phyloP scores from a whole-genome alignment of 805 yeast species.

The Clavispora phyllophila region DNA sequence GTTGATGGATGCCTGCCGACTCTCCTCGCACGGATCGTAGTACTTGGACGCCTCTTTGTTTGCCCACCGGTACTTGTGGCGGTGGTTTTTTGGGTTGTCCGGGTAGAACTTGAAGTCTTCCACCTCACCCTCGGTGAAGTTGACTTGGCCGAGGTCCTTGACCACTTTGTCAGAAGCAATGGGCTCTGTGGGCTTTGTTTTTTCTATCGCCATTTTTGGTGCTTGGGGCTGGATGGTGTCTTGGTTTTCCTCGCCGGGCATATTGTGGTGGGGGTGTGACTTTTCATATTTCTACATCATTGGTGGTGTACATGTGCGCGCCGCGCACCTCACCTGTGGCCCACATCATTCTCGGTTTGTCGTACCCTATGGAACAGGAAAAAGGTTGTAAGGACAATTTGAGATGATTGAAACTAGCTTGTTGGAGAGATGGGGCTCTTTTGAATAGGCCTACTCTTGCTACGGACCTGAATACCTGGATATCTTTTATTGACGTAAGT shows the following conservation, averaged over 20 bases:
- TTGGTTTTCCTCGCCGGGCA: not conserved
- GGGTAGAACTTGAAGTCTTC: conserved; percentile 71
- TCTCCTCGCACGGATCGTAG: conserved; percentile 91
- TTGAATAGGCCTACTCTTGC: too few species aligned
- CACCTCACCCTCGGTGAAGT: conserved; percentile 50
- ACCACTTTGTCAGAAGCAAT: conserved; percentile 21
- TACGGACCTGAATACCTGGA: too few species aligned
- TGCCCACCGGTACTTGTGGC: conserved; percentile 64
- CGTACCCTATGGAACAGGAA: too few species aligned
- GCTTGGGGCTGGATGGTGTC: not conserved
- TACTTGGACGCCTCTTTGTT: conserved; percentile 76
- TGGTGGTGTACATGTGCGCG: not conserved
- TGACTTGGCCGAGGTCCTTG: conserved; percentile 39
- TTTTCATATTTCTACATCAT: not conserved
- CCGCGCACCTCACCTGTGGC: not conserved
- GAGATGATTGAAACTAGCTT: too few species aligned
- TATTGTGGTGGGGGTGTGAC: not conserved
- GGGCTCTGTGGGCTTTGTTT: not conserved
- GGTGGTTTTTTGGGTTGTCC: conserved; percentile 73
- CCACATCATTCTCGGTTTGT: too few species aligned
- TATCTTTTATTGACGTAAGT: not conserved
- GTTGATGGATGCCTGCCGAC: conserved; percentile 78
- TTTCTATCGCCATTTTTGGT: not conserved
- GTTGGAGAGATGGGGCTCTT: too few species aligned
- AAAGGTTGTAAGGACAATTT: too few species aligned